Evolutionary conservation across 306 rosid genomes (phyloP), one percentile per base, ranked within the genome.

Genomic region (Comarum palustre): DNA sequence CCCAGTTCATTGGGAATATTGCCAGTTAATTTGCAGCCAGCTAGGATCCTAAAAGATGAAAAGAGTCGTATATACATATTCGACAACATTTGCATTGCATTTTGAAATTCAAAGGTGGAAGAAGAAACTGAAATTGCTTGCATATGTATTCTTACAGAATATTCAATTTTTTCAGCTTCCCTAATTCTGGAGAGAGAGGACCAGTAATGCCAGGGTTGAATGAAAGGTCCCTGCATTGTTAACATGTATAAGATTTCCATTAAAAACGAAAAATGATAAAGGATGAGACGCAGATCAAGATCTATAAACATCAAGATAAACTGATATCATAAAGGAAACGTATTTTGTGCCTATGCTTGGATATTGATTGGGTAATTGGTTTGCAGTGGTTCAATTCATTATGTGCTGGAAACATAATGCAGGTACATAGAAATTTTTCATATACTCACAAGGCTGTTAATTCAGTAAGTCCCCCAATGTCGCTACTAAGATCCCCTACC

Each of bases 1-100:
- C 99, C 99, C 81, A 94, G 36, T 73, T 83, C 88, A 70, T 86
- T 84, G 36, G 99, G 99, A 71, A 94, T 88, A 52, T 31, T 81
- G 54, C 99, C 96, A 81, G 81, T 90, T 82, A 94, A 94, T 75
- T 91, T 7, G 68, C 99, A 94, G 36, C 97, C 96, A 72, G 97
- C 96, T 79, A 94, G 87, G 78, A 91, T 90, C 86, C 99, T 94
- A 81, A 78, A 77, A 61, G 24, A 75, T 31, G 70, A n/a, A 76
- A 66, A 41, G 27, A 83, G 57, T 58, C 42, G 4, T 4, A 15
- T 41, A 42, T 58, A 58, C n/a, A 41, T 27, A 27, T 25, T 27
- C 8, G 5, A 24, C 17, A 58, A 72, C 42, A 25, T 1, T 39
- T 8, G 48, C 42, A 13, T 12, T 25, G 19, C 67, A 27, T 41